Conservation (phyloP, 2,329 filamentous ascomycete genomes). For the Fusarium sp. region DNA sequence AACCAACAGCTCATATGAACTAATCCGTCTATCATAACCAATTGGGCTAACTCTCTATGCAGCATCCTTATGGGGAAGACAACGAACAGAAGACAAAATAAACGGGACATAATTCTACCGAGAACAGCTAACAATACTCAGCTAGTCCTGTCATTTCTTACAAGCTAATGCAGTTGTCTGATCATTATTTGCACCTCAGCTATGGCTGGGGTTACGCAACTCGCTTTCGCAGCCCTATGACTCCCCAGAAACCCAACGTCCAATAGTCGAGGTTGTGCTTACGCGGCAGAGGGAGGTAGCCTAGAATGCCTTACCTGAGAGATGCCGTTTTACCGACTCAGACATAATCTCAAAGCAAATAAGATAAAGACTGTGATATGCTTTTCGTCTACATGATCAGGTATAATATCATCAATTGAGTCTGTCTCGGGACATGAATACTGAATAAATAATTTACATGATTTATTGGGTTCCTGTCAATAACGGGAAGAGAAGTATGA, state of each 20-base stretch:
- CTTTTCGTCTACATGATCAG: background rate
- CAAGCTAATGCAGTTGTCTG: background rate
- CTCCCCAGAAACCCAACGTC: conserved; percentile 23
- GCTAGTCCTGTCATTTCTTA: background rate
- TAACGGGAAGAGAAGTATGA: background rate
- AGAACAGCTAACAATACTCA: background rate
- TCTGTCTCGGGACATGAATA: background rate
- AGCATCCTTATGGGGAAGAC: background rate
- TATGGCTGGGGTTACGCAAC: conserved; percentile 35
- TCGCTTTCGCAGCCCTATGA: conserved; percentile 43
- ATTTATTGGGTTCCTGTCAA: background rate
- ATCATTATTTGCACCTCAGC: background rate
- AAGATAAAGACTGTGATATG: background rate
- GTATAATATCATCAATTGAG: background rate
- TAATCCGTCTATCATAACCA: background rate
- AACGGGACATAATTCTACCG: background rate
- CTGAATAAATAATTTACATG: background rate
- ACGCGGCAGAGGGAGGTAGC: conserved; percentile 38
- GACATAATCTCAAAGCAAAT: background rate
- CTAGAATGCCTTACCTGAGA: conserved; percentile 12
- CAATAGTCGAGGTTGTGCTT: conserved; percentile 35
- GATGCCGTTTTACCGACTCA: conserved; percentile 15
- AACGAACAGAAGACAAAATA: background rate
- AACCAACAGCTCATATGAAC: background rate
- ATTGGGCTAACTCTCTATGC: background rate